Evolutionary conservation across 1,284 basidiomycete genomes (phyloP).

Genomic region (Moesziomyces globuligerus): DNA sequence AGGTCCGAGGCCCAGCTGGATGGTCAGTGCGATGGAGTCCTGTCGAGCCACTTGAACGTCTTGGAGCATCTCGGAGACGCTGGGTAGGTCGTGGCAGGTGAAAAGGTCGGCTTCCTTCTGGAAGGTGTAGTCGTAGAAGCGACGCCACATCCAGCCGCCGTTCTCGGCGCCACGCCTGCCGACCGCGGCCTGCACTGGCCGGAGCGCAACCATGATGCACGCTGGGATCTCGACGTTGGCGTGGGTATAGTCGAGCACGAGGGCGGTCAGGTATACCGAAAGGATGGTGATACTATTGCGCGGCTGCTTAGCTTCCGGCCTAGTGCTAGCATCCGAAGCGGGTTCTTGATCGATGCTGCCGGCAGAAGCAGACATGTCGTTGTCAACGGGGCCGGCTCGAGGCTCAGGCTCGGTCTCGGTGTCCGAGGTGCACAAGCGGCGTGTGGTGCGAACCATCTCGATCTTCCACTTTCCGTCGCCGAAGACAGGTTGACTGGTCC

Average conservation of each 20-base stretch:
- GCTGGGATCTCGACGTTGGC: constrained; percentile 47
- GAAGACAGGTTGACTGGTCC: constrained; percentile 62
- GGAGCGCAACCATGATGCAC: constrained; percentile 55
- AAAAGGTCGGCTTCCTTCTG: constrained; percentile 52
- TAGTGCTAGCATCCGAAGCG: not conserved
- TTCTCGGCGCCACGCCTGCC: constrained; percentile 15
- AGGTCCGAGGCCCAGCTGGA: constrained; percentile 58
- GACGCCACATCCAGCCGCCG: constrained; percentile 48
- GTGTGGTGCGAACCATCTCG: constrained; percentile 55
- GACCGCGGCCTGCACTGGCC: constrained; percentile 25
- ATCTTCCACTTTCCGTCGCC: constrained; percentile 64
- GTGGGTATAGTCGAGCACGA: constrained; percentile 48
- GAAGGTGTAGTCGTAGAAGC: constrained; percentile 49
- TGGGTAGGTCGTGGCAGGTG: constrained; percentile 54
- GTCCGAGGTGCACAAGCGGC: no score
- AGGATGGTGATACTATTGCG: constrained; percentile 46
- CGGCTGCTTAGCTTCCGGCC: not conserved
- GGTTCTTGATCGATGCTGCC: constrained; percentile 4
- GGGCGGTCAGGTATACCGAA: constrained; percentile 54
- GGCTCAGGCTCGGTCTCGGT: no score
- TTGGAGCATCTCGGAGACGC: constrained; percentile 46
- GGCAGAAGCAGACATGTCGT: not conserved
- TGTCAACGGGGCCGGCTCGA: no score
- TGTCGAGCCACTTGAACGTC: constrained; percentile 27
- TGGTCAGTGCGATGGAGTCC: constrained; percentile 54